Base-by-base conservation (phyloP, 139 green algal species). In the Astrephomene gubernaculifera region DNA sequence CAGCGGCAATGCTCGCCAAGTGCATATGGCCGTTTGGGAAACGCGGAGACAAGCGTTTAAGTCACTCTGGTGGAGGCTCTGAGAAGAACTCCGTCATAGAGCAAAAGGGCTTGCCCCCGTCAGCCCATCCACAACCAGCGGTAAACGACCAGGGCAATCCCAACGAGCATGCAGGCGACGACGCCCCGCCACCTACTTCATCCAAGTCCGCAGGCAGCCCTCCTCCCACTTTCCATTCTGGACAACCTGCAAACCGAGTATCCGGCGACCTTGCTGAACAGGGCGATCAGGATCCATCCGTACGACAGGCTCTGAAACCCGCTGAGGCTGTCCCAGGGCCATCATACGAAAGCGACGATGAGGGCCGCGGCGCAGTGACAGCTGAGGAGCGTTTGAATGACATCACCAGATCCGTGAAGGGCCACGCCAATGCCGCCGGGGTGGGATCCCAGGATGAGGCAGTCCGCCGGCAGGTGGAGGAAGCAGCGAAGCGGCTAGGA, bases 301-400 rank as follows among this genome's bases (percentile, higher is more conserved):
- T n/a, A n/a, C n/a, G n/a, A n/a, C n/a, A n/a, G n/a, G n/a, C n/a
- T n/a, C n/a, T n/a, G n/a, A n/a, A n/a, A n/a, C n/a, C n/a, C n/a
- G n/a, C 41, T 6, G 74, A 84, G 63, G 76, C 41, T 2, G 76
- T 31, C 3, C 78, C 78, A 1, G 78, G 78, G 19, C 78, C 78
- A 4, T 84, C 78, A 19, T 84, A 84, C 19, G 78, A 84, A 52
- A 75, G 61, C 5, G 78, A 84, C 8, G 78, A 60, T 25, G 78
- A 84, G n/a, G 39, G 27, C 27, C 14, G 19, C 0, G 60, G 60
- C 25, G 35, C n/a, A 53, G n/a, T 0, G 9, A 67, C 78, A 14
- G 78, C 44, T 9, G 61, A 84, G 63, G 76, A 61, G 76, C 61
- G 78, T 1, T 22, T 84, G 21, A 64, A 74, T 14, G 63, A 84